Evolutionary conservation across 352 stramenopile genomes (phyloP), one percentile per base, ranked within the genome.

Genomic region (Phytophthora fragariae): DNA sequence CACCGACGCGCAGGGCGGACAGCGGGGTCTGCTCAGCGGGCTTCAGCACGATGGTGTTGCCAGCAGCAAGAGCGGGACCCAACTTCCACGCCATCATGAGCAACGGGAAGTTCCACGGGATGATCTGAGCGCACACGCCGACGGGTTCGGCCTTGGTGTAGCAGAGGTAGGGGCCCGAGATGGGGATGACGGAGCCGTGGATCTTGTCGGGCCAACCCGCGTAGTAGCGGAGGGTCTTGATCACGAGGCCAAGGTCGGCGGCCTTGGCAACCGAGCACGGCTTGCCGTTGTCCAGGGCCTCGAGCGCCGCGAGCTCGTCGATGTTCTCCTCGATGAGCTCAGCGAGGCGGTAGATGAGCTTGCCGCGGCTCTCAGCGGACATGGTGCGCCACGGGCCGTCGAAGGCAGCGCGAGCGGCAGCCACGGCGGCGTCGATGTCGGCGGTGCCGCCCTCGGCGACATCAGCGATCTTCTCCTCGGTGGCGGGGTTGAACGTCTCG

Each of bases 81-180:
- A 97, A 77, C 79, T 99, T 99, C 49, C 96, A 90, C 39, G 95
- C 97, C 50, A 99, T 96, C 97, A 99, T 99, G 7, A 97, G 90
- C 61, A 96, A 73, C 14, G 97, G 97, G 82, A 99, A 99, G 85
- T 99, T 99, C 97, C 97, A 99, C 50, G 92, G 97, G 60, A 96
- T 98, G 67, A 99, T 97, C 33, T 98, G 76, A 15, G 77, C 90
- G 61, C 78, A 91, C n/a, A 98, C 92, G 27, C 96, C 97, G 1
- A 99, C 88, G 6, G 95, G 90, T 75, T 99, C 77, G 12, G 73
- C 66, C 63, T 77, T 72, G 27, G 75, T 85, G 61, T 95, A 79
- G 62, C 85, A 83, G 29, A 91, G 76, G 67, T 80, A 86, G 14
- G 72, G 73, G 0, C 73, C 72, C 9, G 76, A 57, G 17, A 82